Base-by-base conservation (phyloP, 73 alveolate species). In the Tetrahymena thermophila region DNA sequence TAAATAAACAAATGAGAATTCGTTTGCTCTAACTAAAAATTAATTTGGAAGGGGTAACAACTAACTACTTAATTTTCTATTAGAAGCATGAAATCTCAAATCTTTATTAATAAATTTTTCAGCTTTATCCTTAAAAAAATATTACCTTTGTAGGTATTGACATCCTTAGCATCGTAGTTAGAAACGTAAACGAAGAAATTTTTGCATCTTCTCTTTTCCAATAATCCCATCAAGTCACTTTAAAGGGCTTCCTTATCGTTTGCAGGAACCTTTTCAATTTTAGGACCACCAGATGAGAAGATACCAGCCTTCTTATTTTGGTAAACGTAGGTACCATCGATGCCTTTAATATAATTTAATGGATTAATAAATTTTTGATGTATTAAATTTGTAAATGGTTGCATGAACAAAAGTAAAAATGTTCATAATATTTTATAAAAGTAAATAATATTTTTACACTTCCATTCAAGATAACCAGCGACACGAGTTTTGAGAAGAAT, bases 141-240 rank as follows among this genome's bases (percentile, higher is more conserved):
- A 55, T 34, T 58, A 50, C 97, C 98, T 71, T 96, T 95, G 56
- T 96, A 96, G 85, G 99, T 98, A 94, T 97, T 96, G 35, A 98
- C 98, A 94, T 99, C 98, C 35, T 94, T 85, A 13, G 94, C 96
- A 43, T 98, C 99, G 96, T 98, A 96, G 96, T 98, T 98, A 96
- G 97, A 97, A 95, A 98, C 98, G 96, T 98, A 99, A 25, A 96
- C 94, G 83, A 98, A 98, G 98, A 99, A 99, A 97, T 99, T 99
- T 96, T 97, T 97, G 98, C 99, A 99, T 96, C 99, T 96, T 97
- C 99, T 97, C 98, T 99, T 99, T 97, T 99, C 99, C 95, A 98
- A 98, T 96, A 99, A 97, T 13, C 99, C 99, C 99, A 99, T 99
- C 95, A 99, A 97, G 94, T 98, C 98, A 19, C 99, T 96, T 97